phyloP scores from a whole-genome alignment of 495 filamentous ascomycete species.

The Aspergillus panamensis region DNA sequence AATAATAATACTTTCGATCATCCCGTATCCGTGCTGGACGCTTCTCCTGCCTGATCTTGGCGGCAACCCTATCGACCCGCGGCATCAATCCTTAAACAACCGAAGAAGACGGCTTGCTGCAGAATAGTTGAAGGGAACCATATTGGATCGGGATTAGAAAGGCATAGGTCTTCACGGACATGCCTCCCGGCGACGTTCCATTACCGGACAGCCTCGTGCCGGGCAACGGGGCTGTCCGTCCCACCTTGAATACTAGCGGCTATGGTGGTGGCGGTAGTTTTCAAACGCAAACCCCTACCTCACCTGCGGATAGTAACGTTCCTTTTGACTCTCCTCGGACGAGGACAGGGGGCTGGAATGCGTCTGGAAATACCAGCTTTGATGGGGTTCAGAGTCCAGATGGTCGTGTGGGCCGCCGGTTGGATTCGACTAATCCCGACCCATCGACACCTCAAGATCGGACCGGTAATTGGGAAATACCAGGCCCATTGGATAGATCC shows the following conservation, averaged over 20 bases:
- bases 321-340: conserved; percentile 45
- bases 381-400: conserved; percentile 32
- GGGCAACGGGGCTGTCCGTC: conserved; percentile 43
- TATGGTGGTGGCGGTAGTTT: conserved; percentile 31
- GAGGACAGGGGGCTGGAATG: conserved; percentile 31
- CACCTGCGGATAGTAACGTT: conserved; percentile 42
- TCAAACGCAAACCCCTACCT: conserved; percentile 43
- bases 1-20: conserved; percentile 11
- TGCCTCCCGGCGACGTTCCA: conserved; percentile 45
- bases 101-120: background rate
- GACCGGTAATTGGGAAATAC: conserved; percentile 35
- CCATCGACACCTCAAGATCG: conserved; percentile 32
- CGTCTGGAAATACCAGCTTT: conserved; percentile 23
- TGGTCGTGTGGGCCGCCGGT: conserved; percentile 30
- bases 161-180: conserved; percentile 30
- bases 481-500: conserved; percentile 40
- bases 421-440: conserved; percentile 28
- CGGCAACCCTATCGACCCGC: conserved; percentile 14
- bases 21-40: conserved; percentile 8
- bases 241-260: conserved; percentile 42
- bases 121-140: background rate
- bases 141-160: conserved; percentile 6
- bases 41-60: conserved; percentile 13
- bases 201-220: conserved; percentile 48
- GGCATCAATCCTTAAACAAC: background rate